Evolutionary conservation across 169 alveolate species (phyloP).

Genomic region (Amoebophrya sp.): DNA sequence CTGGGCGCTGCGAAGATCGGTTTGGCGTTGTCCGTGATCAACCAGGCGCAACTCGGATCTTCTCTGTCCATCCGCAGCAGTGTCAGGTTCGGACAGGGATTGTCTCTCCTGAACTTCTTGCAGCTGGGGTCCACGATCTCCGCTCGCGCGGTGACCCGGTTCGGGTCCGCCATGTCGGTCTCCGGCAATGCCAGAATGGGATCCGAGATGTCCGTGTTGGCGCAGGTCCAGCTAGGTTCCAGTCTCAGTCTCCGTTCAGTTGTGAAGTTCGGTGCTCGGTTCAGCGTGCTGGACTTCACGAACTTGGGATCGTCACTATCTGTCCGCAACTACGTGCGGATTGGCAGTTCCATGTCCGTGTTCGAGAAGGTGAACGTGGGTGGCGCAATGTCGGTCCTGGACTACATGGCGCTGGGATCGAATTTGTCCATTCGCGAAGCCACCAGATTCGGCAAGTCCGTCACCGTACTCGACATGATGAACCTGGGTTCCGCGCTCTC

Average conservation of each 20-base stretch:
- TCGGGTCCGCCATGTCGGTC: not conserved
- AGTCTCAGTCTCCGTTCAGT: not conserved
- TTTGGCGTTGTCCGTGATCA: too few relatives aligned
- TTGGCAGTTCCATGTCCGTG: not conserved
- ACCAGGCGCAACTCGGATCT: too few relatives aligned
- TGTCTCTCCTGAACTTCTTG: too few relatives aligned
- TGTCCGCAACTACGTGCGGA: not conserved
- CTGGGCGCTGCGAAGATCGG: too few relatives aligned
- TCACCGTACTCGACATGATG: not conserved
- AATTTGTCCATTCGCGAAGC: not conserved
- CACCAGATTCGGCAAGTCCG: not conserved
- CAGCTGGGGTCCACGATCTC: too few relatives aligned
- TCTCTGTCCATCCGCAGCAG: too few relatives aligned
- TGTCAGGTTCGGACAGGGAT: too few relatives aligned
- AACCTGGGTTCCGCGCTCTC: not conserved
- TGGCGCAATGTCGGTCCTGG: not conserved
- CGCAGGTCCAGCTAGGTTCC: not conserved
- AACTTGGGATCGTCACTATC: not conserved
- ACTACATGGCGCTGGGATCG: not conserved
- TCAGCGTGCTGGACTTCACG: not conserved
- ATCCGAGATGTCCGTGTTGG: not conserved
- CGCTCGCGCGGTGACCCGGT: too few relatives aligned
- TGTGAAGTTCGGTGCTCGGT: not conserved
- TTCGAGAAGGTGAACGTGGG: not conserved
- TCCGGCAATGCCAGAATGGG: not conserved